Evolutionary conservation across 225 moss, liverwort and hornwort genomes (phyloP).

Genomic region (Asterella californica): DNA sequence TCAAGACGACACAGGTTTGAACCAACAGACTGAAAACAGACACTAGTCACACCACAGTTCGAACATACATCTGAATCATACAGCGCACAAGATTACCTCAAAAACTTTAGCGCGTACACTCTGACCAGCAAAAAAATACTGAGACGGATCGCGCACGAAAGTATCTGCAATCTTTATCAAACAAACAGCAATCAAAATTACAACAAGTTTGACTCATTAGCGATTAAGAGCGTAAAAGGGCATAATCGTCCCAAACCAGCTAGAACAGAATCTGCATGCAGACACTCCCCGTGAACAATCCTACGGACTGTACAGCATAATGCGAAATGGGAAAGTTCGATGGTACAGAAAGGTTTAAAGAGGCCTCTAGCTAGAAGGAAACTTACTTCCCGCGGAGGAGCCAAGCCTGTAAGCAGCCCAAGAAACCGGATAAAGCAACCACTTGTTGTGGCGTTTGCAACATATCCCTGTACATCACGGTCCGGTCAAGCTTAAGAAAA

Average conservation of each 20-base stretch:
- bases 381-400: conserved; percentile 58
- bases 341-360: background rate
- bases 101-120: conserved; percentile 92
- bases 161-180: conserved; percentile 71
- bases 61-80: background rate
- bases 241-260: background rate
- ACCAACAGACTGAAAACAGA: background rate
- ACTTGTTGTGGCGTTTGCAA: conserved; percentile 59
- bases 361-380: background rate
- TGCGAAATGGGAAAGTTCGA: too few relatives aligned
- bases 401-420: conserved; percentile 72
- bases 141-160: conserved; percentile 71
- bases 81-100: conserved; percentile 46
- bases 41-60: background rate
- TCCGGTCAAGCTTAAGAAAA: background rate
- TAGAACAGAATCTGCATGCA: background rate
- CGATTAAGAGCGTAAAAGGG: background rate
- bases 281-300: too few relatives aligned
- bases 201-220: background rate
- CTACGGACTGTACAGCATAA: too few relatives aligned
- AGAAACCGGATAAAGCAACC: conserved; percentile 93
- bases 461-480: conserved; percentile 56
- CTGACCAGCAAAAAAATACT: conserved; percentile 72
- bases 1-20: background rate
- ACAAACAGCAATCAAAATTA: background rate